Conservation (phyloP, 2,329 filamentous ascomycete species). For the Colletotrichum costaricense region DNA sequence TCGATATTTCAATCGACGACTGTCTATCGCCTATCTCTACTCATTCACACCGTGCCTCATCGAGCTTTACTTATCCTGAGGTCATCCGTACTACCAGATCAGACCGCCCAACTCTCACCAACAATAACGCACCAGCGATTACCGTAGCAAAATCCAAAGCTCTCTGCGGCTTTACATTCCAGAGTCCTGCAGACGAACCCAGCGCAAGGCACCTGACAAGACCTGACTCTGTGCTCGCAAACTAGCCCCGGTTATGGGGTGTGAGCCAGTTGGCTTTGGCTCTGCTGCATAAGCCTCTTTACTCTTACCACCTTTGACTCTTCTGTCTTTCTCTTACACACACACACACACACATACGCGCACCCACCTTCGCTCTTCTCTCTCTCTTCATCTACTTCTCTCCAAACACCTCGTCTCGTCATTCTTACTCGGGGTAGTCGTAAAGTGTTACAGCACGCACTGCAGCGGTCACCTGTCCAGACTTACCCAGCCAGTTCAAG, state of each 20-base stretch:
- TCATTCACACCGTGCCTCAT: neutral
- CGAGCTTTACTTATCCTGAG: neutral
- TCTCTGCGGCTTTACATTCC: constrained; percentile 26
- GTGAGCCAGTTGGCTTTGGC: constrained; percentile 24
- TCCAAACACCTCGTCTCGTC: neutral
- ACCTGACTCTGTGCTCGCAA: constrained; percentile 37
- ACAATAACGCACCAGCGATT: neutral
- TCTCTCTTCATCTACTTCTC: neutral
- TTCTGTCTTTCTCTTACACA: neutral
- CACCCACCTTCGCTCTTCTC: neutral
- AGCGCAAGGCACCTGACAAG: constrained; percentile 31
- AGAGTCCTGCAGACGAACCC: constrained; percentile 30
- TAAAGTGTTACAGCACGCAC: constrained; percentile 1
- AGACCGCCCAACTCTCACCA: neutral
- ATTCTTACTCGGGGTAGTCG: neutral
- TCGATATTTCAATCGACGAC: neutral
- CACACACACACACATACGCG: neutral
- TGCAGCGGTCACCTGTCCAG: neutral
- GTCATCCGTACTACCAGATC: neutral
- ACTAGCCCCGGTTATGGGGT: constrained; percentile 33
- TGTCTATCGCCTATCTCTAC: neutral
- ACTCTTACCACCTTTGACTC: neutral
- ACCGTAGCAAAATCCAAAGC: constrained; percentile 19
- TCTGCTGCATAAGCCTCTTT: constrained; percentile 34
- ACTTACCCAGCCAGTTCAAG: constrained; percentile 10